These are phyloP conservation scores for Scutellaria barbata DNA, from an alignment of 257 asterid species.

Conservation along the genomic window DNA sequence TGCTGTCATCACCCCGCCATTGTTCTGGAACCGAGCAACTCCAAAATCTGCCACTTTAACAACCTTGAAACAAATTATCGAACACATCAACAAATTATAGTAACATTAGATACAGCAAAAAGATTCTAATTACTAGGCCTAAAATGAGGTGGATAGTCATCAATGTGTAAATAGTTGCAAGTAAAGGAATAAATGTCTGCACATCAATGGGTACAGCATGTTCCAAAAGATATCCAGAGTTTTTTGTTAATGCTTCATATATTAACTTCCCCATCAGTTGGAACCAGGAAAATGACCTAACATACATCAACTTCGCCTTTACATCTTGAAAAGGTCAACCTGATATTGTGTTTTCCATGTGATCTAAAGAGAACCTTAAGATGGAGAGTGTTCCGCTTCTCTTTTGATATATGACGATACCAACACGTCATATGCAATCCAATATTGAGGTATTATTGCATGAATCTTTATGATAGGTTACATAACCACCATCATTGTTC, in stretches of 20 bases:
- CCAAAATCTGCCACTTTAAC: constrained; percentile 99
- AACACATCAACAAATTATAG: constrained; percentile 38
- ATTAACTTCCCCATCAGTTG: neutral
- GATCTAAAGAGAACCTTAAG: constrained; percentile 18
- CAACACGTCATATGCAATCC: constrained; percentile 23
- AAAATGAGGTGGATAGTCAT: neutral
- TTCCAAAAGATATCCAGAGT: neutral
- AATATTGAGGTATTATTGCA: constrained; percentile 11
- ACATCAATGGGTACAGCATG: constrained; percentile 2
- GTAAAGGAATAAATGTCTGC: neutral
- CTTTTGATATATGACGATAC: neutral
- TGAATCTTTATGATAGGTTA: constrained; percentile 14
- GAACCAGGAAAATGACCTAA: neutral
- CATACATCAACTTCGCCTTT: neutral
- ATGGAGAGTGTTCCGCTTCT: neutral
- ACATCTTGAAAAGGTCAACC: neutral
- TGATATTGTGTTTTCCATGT: neutral
- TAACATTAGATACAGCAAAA: constrained; percentile 17
- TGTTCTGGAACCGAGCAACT: constrained; percentile 89
- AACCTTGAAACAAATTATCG: constrained; percentile 62
- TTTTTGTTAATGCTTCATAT: neutral
- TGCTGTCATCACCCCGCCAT: constrained; percentile 96
- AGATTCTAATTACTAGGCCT: neutral
- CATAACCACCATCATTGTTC: constrained; percentile 11
- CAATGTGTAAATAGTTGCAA: neutral